Evolutionary conservation across 2,329 filamentous ascomycete genomes (phyloP), one percentile per base, ranked within the genome.

Genomic region (Amauroascus verrucosus): DNA sequence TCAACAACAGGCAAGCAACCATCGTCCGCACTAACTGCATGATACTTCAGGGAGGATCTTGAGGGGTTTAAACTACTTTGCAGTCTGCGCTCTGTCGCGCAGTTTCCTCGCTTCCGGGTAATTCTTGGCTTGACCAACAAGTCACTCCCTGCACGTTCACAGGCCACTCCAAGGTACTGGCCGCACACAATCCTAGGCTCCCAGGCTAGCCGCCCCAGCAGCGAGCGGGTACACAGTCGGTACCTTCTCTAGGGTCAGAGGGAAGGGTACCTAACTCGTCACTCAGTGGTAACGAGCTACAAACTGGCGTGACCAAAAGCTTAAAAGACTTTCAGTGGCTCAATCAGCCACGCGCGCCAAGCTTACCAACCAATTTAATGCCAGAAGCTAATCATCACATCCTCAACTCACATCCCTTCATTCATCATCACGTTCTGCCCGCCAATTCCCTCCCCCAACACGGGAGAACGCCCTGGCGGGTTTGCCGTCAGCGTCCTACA

Each of bases 301-400:
- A n/a, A n/a, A n/a, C n/a, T n/a, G n/a, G n/a, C n/a, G n/a, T n/a
- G n/a, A n/a, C n/a, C n/a, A n/a, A n/a, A n/a, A n/a, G n/a, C n/a
- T n/a, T n/a, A n/a, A n/a, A n/a, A n/a, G n/a, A n/a, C 4, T 4
- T n/a, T 37, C 33, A 7, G 11, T 13, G 33, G 11, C 33, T 5
- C 7, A 38, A 48, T 26, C 46, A 48, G 46, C 46, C 46, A 48
- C 46, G 46, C 46, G 46, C 46, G 46, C 46, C 46, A 48, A 48
- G 46, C 33, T 26, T 28, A 16, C 46, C 22, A 20, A 16, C 46
- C 46, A 48, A 37, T 48, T 40, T 3, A 24, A 5, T 40, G 37
- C 33, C 33, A 37, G n/a, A 32, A 37, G n/a, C 33, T 14, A n/a
- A n/a, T 37, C 11, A 37, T 13, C 13, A n/a, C 33, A 37, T 37